A percentile compares a stretch with the other conserved stretches of the same genome.
Evolutionary conservation across 129 eudicot genomes (phyloP).

Genomic region (Flaveria bidentis): DNA sequence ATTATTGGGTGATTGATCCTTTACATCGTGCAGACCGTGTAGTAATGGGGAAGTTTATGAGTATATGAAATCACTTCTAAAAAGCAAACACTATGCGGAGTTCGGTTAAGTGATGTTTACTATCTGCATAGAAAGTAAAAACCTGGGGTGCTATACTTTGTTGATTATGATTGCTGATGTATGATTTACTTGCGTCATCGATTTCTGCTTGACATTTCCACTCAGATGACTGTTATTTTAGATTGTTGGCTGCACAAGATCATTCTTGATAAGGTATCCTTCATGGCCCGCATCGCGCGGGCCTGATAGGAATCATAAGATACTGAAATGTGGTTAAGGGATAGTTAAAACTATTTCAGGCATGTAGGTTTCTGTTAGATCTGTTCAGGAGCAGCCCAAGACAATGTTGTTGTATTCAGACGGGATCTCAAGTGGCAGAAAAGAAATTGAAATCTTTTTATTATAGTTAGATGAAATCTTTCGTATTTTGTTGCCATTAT

Average conservation of each 20-base stretch:
- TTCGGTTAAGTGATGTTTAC: too few relatives aligned
- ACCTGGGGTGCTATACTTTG: too few relatives aligned
- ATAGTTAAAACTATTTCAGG: too few relatives aligned
- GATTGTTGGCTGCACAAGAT: background rate
- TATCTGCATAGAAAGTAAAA: too few relatives aligned
- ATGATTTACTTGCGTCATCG: too few relatives aligned
- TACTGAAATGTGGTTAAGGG: conserved; percentile 1
- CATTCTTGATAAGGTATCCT: background rate
- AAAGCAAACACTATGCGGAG: too few relatives aligned
- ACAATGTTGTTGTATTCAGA: background rate
- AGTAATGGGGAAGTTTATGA: background rate
- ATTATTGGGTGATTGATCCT: background rate
- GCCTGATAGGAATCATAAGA: background rate
- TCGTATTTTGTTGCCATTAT: background rate
- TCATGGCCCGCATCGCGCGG: background rate
- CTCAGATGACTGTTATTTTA: background rate
- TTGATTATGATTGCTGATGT: too few relatives aligned
- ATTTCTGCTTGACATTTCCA: too few relatives aligned
- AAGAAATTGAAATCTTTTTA: background rate
- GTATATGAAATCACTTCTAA: too few relatives aligned
- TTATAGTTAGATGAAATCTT: background rate
- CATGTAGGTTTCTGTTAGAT: conserved; percentile 7
- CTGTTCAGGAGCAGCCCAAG: background rate
- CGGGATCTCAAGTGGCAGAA: too few relatives aligned
- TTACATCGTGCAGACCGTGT: background rate